These are phyloP conservation scores for Astraeus odoratus DNA, from an alignment of 768 basidiomycete species.

Conservation along the genomic window DNA sequence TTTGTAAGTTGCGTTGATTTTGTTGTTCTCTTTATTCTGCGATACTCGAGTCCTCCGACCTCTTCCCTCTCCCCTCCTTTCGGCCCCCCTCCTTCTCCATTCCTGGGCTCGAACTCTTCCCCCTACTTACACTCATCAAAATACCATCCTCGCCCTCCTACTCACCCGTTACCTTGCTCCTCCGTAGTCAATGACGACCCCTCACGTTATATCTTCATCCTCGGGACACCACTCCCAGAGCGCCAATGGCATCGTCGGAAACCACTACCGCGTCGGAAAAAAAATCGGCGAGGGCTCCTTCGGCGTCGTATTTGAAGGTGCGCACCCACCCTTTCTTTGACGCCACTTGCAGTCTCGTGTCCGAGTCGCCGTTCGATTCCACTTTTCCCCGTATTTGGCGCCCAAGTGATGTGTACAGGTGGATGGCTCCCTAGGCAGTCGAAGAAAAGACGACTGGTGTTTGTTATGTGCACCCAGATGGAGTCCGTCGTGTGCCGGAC, in stretches of 20 bases:
- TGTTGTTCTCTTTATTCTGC: constrained; percentile 16
- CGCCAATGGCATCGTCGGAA: constrained; percentile 70
- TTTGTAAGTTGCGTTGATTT: constrained; percentile 20
- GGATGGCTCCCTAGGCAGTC: too few relatives aligned
- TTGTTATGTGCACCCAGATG: too few relatives aligned
- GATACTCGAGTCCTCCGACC: too few relatives aligned
- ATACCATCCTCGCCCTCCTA: neutral
- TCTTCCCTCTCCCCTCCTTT: too few relatives aligned
- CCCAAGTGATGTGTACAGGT: too few relatives aligned
- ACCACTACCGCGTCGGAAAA: constrained; percentile 86
- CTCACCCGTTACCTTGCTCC: neutral
- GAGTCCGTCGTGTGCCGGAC: too few relatives aligned
- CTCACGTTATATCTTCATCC: constrained; percentile 79
- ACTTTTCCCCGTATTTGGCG: neutral
- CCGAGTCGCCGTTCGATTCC: neutral
- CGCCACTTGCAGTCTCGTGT: neutral
- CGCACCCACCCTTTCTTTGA: constrained; percentile 8
- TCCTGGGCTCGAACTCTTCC: constrained; percentile 22
- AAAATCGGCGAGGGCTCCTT: constrained; percentile 99
- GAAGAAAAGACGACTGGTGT: too few relatives aligned
- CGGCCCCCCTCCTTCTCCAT: constrained; percentile 18
- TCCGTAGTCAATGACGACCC: constrained; percentile 54
- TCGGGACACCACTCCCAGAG: constrained; percentile 61
- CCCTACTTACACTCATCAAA: constrained; percentile 1
- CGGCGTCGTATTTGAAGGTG: constrained; percentile 95